A percentile compares a stretch with the other conserved stretches of the same genome.
phyloP scores from a whole-genome alignment of 306 rosid genomes.

The Quercus rubra region DNA sequence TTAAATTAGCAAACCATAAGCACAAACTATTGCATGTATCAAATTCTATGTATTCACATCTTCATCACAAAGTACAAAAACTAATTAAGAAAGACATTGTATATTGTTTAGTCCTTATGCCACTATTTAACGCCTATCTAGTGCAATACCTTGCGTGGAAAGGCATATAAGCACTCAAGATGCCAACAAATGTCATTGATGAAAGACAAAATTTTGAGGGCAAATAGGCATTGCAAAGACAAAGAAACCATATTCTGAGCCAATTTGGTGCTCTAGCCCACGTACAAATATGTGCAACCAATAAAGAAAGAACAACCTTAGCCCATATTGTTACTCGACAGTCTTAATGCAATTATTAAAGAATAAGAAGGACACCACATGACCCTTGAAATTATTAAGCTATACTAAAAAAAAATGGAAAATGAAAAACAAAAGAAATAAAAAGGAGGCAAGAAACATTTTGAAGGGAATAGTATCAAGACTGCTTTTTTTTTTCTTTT shows the following conservation, averaged over 20 bases:
- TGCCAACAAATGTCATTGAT: neutral
- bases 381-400: neutral
- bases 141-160: slow-evolving; percentile 28
- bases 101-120: neutral
- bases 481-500: too few relatives aligned
- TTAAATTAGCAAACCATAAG: neutral
- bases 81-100: neutral
- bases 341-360: neutral
- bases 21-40: neutral
- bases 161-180: slow-evolving; percentile 14
- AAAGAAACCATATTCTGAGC: slow-evolving; percentile 32
- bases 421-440: neutral
- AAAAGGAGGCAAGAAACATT: neutral
- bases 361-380: neutral
- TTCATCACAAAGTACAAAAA: neutral
- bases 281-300: slow-evolving; percentile 7
- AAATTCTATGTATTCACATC: neutral
- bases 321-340: slow-evolving; percentile 19
- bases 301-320: slow-evolving; percentile 19
- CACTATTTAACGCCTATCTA: slow-evolving; percentile 1
- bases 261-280: slow-evolving; percentile 39
- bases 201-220: slow-evolving; percentile 24
- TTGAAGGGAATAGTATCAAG: neutral
- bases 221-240: slow-evolving; percentile 11
- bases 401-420: neutral